These are phyloP conservation scores for Zygoascus meyerae DNA, from an alignment of 1,139 yeast species.

Conservation along the genomic window DNA sequence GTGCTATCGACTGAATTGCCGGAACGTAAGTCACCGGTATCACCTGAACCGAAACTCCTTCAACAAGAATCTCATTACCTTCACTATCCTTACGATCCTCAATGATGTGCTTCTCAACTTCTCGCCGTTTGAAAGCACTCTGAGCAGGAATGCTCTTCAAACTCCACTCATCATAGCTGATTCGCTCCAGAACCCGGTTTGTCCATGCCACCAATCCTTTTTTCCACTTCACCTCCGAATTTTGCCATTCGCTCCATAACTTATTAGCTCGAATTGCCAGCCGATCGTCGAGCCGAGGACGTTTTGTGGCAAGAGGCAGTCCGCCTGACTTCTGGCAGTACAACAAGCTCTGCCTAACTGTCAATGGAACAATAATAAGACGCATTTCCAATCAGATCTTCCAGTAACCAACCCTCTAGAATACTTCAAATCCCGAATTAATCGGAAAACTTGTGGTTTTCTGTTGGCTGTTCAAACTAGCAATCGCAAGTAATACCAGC, in stretches of 20 bases:
- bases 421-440: too few relatives aligned
- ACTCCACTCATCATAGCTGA: conserved; percentile 50
- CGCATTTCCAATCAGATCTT: conserved; percentile 19
- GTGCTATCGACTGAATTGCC: neutral
- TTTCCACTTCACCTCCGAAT: conserved; percentile 40
- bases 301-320: conserved; percentile 25
- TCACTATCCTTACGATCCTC: too few relatives aligned
- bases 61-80: too few relatives aligned
- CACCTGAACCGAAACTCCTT: too few relatives aligned
- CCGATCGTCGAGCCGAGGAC: conserved; percentile 38
- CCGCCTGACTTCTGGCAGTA: conserved; percentile 27
- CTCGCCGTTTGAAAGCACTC: neutral
- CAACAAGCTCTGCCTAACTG: conserved; percentile 26
- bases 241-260: conserved; percentile 42
- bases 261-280: conserved; percentile 43
- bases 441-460: too few relatives aligned
- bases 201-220: conserved; percentile 40
- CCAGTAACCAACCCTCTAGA: too few relatives aligned
- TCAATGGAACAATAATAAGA: conserved; percentile 27
- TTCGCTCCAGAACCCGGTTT: conserved; percentile 38
- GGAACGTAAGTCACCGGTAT: conserved; percentile 12
- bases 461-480: too few relatives aligned
- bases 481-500: too few relatives aligned
- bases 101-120: too few relatives aligned
- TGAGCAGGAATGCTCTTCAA: conserved; percentile 46